phyloP scores from a whole-genome alignment of 352 stramenopile species.

The Phytophthora constricta region DNA sequence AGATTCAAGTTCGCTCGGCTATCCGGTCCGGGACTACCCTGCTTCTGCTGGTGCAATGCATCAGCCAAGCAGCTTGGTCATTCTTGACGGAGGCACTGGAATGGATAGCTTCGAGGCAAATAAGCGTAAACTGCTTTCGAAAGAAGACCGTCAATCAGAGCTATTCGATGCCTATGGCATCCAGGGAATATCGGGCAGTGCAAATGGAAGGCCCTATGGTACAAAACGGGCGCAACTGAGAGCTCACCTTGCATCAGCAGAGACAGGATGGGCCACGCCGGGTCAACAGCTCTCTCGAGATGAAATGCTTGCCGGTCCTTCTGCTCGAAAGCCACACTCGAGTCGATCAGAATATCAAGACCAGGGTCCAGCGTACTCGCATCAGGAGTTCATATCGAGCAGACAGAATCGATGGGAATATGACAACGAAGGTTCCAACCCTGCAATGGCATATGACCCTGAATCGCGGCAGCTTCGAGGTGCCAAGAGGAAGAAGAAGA shows the following conservation, averaged over 20 bases:
- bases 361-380: constrained; percentile 13
- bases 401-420: constrained; percentile 17
- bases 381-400: constrained; percentile 16
- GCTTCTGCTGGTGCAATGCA: constrained; percentile 24
- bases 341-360: constrained; percentile 38
- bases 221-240: constrained; percentile 68
- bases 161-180: constrained; percentile 79
- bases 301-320: constrained; percentile 27
- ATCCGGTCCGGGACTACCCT: constrained; percentile 15
- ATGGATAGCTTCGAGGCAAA: constrained; percentile 14
- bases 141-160: constrained; percentile 59
- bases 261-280: constrained; percentile 44
- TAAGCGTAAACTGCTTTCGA: constrained; percentile 46
- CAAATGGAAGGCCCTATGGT: constrained; percentile 30
- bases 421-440: constrained; percentile 19
- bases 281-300: constrained; percentile 35
- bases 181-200: constrained; percentile 4
- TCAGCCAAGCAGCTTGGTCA: constrained; percentile 50
- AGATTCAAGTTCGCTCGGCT: constrained; percentile 41
- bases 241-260: constrained; percentile 53
- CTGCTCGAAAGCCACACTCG: constrained; percentile 32
- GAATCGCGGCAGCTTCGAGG: constrained; percentile 12
- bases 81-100: constrained; percentile 43
- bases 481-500: constrained; percentile 51
- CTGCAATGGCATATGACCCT: constrained; percentile 1